Base-by-base conservation (phyloP, 179 eudicot species). In the Silene vulgaris region DNA sequence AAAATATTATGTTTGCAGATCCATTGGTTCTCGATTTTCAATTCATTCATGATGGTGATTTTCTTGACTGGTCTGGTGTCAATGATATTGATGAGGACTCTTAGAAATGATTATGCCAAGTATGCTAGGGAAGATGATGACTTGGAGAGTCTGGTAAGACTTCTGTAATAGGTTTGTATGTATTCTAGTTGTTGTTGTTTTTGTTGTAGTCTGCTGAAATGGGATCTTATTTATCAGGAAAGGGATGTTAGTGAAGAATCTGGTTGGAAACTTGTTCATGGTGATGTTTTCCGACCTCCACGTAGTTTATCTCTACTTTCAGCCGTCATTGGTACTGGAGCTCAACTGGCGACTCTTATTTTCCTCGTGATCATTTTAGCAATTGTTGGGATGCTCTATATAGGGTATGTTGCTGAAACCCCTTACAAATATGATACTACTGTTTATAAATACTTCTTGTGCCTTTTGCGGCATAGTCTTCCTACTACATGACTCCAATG, bases 61-160 rank as follows among this genome's bases (percentile, higher is more conserved):
- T 93, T 93, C 80, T 90, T 93, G 74, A 91, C 98, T 74, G 98
- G 98, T 30, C 75, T 93, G 82, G 98, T 93, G 61, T 93, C 97
- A 29, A 93, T 93, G 97, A 93, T 93, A 84, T 81, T 93, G 61
- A 91, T 93, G 97, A 91, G 98, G 69, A 93, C 98, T 45, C 93
- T 93, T 66, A 87, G 98, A 80, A 93, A 93, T 83, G 98, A 93
- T 82, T 93, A 93, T 80, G 98, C 97, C 23, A 93, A 93, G 88
- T 93, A 93, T 85, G 97, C 98, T 74, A 88, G 97, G 76, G 98
- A 93, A 85, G 97, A 93, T 85, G 98, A 93, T 85, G 98, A 93
- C 81, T 82, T 91, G 77, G 98, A 93, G 86, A 82, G 84, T 69
- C 66, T 93, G 98, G 98, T 93, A 91, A 84, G 73, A 21, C 74